Percentiles rank a stretch among this genome's conserved stretches.
phyloP scores from a whole-genome alignment of 1,284 basidiomycete species.

The Naganishia liquefaciens region DNA sequence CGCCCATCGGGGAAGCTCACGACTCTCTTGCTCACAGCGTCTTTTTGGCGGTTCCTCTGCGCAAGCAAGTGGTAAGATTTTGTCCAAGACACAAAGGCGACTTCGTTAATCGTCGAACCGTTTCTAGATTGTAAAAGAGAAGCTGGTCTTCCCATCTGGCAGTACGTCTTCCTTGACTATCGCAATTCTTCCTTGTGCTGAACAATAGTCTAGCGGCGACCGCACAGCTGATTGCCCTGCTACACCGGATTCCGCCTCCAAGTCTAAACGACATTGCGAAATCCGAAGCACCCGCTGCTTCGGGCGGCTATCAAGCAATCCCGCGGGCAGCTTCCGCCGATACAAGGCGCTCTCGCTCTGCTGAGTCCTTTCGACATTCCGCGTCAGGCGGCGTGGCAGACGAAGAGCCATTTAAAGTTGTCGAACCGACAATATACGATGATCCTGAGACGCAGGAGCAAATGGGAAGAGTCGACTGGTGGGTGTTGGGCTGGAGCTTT shows the following conservation, averaged over 20 bases:
- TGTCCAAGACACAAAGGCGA: not conserved
- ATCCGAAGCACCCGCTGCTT: not conserved
- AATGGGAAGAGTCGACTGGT: conserved; percentile 68
- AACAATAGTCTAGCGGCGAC: conserved; percentile 65
- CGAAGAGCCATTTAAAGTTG: conserved; percentile 17
- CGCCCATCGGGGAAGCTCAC: not conserved
- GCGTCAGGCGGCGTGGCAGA: conserved; percentile 1
- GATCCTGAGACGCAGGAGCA: conserved; percentile 43
- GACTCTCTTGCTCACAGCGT: conserved; percentile 58
- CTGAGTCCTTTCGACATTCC: not conserved
- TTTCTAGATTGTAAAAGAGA: conserved; percentile 81
- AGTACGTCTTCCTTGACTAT: conserved; percentile 55
- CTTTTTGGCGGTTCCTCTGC: conserved; percentile 87
- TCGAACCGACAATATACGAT: conserved; percentile 1
- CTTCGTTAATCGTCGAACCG: not conserved
- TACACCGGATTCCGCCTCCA: conserved; percentile 60
- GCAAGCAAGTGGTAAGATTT: conserved; percentile 76
- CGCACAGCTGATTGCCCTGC: conserved; percentile 87
- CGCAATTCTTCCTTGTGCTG: not conserved
- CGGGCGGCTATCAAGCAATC: conserved; percentile 11
- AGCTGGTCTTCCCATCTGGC: conserved; percentile 89
- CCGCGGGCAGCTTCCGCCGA: conserved; percentile 9
- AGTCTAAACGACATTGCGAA: conserved; percentile 11
- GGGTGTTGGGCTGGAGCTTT: conserved; percentile 73
- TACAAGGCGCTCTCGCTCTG: conserved; percentile 35